A percentile compares a stretch with the other conserved stretches of the same genome.
Evolutionary conservation across 2,329 filamentous ascomycete species (phyloP).

Genomic region (Botrytis elliptica): DNA sequence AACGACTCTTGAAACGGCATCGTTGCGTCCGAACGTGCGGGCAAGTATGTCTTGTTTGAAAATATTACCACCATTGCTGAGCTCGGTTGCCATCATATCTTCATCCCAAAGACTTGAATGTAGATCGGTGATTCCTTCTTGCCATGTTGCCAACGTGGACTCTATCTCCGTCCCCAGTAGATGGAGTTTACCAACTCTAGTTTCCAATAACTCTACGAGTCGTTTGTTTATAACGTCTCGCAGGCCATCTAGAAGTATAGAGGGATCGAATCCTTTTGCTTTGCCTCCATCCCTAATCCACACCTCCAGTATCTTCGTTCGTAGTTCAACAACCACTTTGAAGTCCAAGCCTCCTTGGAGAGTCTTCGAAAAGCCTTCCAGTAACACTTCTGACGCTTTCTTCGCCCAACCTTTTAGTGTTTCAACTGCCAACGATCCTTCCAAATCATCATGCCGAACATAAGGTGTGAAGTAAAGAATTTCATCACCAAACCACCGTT

Average conservation of each 20-base stretch:
- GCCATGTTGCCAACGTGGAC: constrained; percentile 60
- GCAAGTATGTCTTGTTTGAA: constrained; percentile 71
- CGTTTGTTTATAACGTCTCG: constrained; percentile 67
- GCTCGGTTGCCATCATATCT: constrained; percentile 61
- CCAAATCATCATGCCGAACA: constrained; percentile 76
- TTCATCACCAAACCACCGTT: constrained; percentile 78
- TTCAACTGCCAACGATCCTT: constrained; percentile 57
- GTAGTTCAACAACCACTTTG: constrained; percentile 65
- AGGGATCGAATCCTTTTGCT: constrained; percentile 64
- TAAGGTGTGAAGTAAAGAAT: constrained; percentile 84
- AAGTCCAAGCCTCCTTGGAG: constrained; percentile 64
- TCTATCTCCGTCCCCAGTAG: constrained; percentile 64
- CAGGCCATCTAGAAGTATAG: constrained; percentile 66
- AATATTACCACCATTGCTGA: constrained; percentile 60
- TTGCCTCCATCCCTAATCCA: constrained; percentile 71
- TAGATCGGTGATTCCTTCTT: constrained; percentile 50
- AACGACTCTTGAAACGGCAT: constrained; percentile 61
- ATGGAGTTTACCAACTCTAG: constrained; percentile 62
- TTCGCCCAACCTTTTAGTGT: constrained; percentile 64
- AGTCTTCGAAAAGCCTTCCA: constrained; percentile 60
- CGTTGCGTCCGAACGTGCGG: constrained; percentile 69
- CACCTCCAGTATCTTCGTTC: constrained; percentile 67
- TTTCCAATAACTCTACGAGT: constrained; percentile 61
- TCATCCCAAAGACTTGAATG: constrained; percentile 65
- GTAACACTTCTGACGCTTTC: constrained; percentile 56